phyloP scores from a whole-genome alignment of 352 stramenopile genomes.

The Aphanomyces astaci region DNA sequence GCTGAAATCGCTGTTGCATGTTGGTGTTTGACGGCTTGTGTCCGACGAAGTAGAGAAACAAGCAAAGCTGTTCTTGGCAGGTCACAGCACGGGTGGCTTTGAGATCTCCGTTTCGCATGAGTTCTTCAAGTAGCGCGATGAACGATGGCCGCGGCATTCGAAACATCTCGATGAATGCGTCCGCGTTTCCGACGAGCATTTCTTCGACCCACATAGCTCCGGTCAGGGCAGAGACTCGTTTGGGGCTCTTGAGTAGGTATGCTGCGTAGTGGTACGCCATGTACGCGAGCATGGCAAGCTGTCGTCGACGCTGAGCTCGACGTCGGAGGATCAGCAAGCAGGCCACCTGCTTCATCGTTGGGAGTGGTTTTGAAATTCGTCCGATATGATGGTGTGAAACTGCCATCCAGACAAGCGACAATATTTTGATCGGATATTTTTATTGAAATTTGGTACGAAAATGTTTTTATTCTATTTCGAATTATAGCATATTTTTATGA shows the following conservation, averaged over 20 bases:
- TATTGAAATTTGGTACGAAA: no score
- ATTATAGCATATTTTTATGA: conserved; percentile 3
- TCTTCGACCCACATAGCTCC: not conserved
- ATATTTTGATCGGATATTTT: no score
- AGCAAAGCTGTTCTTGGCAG: not conserved
- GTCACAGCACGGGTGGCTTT: not conserved
- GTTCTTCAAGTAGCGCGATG: not conserved
- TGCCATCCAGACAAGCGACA: no score
- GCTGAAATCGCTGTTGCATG: conserved; percentile 11
- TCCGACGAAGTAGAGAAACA: conserved; percentile 11
- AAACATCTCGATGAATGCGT: conserved; percentile 4
- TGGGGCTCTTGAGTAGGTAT: not conserved
- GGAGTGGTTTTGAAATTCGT: no score
- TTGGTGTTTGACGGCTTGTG: not conserved
- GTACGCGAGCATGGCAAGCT: no score
- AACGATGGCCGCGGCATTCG: not conserved
- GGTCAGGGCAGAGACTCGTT: not conserved
- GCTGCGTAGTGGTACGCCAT: not conserved
- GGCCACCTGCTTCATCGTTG: no score
- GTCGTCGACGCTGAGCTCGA: no score
- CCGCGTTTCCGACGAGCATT: not conserved
- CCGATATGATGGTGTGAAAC: no score
- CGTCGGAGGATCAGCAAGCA: no score
- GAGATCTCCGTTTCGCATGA: not conserved
- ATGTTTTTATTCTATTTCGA: not conserved